These are phyloP conservation scores for Bipolaris bicolor DNA, from an alignment of 2,329 filamentous ascomycete genomes.

Conservation along the genomic window DNA sequence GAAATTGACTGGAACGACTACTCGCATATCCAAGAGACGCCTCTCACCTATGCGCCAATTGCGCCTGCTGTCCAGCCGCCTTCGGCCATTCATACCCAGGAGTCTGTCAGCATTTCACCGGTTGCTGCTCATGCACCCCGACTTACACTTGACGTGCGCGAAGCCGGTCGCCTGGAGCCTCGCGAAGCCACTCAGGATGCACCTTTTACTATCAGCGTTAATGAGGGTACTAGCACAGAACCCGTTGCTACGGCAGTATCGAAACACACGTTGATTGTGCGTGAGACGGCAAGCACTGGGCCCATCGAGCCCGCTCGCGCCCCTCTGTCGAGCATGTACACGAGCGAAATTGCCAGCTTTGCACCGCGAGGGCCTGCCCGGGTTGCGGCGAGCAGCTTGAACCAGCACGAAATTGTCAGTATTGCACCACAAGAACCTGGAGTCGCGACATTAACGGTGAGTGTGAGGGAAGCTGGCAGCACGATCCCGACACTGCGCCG, in stretches of 20 bases:
- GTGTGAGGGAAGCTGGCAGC: slow-evolving; percentile 7
- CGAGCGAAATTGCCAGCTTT: neutral
- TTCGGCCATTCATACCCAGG: neutral
- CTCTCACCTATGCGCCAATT: slow-evolving; percentile 9
- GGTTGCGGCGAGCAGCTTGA: neutral
- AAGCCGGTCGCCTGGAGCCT: slow-evolving; percentile 5
- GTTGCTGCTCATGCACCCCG: neutral
- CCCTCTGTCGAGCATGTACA: neutral
- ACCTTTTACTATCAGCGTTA: neutral
- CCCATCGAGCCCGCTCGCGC: slow-evolving; percentile 4
- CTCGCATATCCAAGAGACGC: slow-evolving; percentile 9
- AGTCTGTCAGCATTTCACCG: slow-evolving; percentile 10
- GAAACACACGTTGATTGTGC: neutral
- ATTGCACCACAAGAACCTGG: slow-evolving; percentile 2
- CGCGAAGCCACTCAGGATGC: neutral
- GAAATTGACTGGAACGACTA: slow-evolving; percentile 15
- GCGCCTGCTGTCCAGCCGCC: neutral
- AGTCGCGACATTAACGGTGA: neutral
- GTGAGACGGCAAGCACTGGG: neutral
- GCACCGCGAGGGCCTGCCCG: neutral
- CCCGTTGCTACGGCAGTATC: neutral
- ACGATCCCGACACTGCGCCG: slow-evolving; percentile 7
- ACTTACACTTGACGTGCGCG: neutral
- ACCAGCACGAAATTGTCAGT: neutral
- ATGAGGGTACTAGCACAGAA: neutral